A percentile compares a stretch with the other conserved stretches of the same genome.
Conservation (phyloP, 164 flowering plant species). For the Chimonanthus praecox region DNA sequence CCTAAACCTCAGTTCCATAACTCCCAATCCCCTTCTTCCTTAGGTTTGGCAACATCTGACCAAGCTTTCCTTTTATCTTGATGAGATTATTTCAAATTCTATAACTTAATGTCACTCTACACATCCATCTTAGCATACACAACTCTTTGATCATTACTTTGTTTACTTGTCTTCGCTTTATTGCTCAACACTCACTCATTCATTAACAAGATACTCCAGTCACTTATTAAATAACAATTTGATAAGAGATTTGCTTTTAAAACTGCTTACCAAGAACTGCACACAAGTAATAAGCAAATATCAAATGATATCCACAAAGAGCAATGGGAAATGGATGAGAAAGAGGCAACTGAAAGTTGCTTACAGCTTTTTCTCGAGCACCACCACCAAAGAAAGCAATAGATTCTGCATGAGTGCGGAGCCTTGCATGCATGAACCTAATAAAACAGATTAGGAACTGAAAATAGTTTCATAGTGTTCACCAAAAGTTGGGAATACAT, state of each 20-base stretch:
- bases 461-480: conserved; percentile 6
- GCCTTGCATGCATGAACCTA: conserved; percentile 94
- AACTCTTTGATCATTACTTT: too few relatives aligned
- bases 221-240: too few relatives aligned
- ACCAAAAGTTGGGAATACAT: neutral
- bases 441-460: neutral
- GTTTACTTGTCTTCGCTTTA: too few relatives aligned
- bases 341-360: conserved; percentile 16
- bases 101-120: too few relatives aligned
- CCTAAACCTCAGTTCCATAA: too few relatives aligned
- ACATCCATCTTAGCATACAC: too few relatives aligned
- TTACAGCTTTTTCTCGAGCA: conserved; percentile 84
- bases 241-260: neutral
- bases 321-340: conserved; percentile 1
- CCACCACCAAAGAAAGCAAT: conserved; percentile 99
- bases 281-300: neutral
- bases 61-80: too few relatives aligned
- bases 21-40: too few relatives aligned
- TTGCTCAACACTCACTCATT: too few relatives aligned
- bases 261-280: neutral
- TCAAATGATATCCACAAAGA: neutral
- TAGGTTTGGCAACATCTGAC: too few relatives aligned
- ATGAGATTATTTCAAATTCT: too few relatives aligned
- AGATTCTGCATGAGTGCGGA: conserved; percentile 96
- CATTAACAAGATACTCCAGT: too few relatives aligned